Evolutionary conservation across 2,329 filamentous ascomycete genomes (phyloP).

Genomic region (Colletotrichum navitas): DNA sequence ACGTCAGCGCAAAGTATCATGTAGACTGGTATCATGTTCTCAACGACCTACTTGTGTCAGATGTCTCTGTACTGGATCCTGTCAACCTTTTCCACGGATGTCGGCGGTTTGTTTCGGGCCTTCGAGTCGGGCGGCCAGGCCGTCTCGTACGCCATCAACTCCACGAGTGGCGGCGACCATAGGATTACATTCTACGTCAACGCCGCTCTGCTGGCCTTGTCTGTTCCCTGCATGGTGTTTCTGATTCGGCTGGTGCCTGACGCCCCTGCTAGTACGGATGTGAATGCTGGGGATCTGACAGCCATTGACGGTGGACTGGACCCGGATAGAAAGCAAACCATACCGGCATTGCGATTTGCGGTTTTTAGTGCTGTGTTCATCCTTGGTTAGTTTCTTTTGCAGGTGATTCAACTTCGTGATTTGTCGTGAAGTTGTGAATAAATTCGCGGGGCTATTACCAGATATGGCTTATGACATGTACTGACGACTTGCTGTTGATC

Average conservation of each 20-base stretch:
- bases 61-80: slow-evolving; percentile 53
- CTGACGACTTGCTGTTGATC: too few relatives aligned
- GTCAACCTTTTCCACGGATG: slow-evolving; percentile 52
- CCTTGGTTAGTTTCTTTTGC: too few relatives aligned
- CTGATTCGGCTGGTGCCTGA: slow-evolving; percentile 30
- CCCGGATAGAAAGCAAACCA: slow-evolving; percentile 6
- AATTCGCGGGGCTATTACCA: too few relatives aligned
- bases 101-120: slow-evolving; percentile 49
- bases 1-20: slow-evolving; percentile 49
- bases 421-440: too few relatives aligned
- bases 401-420: too few relatives aligned
- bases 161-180: slow-evolving; percentile 35
- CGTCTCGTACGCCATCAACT: slow-evolving; percentile 49
- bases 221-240: slow-evolving; percentile 30
- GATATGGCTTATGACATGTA: too few relatives aligned
- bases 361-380: too few relatives aligned
- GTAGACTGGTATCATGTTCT: slow-evolving; percentile 47
- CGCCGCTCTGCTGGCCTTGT: slow-evolving; percentile 7
- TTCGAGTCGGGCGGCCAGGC: slow-evolving; percentile 49
- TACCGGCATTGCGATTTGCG: background rate
- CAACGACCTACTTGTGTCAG: slow-evolving; percentile 30
- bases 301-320: background rate
- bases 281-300: slow-evolving; percentile 24
- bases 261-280: slow-evolving; percentile 19
- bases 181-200: slow-evolving; percentile 18